Evolutionary conservation across 2,329 filamentous ascomycete genomes (phyloP).

Genomic region (Fusarium penzigii): DNA sequence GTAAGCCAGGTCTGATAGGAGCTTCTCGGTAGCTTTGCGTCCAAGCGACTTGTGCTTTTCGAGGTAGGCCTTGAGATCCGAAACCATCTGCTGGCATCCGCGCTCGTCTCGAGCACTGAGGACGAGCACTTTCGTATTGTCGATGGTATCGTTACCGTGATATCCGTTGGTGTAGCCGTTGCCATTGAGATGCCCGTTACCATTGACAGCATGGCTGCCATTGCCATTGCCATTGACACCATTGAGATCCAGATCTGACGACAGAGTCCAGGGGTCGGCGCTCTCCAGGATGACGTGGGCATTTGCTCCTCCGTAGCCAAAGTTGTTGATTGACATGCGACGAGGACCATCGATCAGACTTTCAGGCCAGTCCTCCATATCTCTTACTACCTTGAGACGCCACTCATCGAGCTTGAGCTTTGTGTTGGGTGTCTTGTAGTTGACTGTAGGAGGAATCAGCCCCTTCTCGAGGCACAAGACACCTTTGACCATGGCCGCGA

Average conservation of each 20-base stretch:
- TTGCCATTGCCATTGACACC: background rate
- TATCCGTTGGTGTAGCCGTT: background rate
- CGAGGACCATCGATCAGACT: background rate
- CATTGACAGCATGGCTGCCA: too few relatives aligned
- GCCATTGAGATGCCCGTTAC: background rate
- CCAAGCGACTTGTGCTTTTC: background rate
- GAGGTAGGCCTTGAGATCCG: background rate
- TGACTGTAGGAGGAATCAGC: conserved; percentile 9
- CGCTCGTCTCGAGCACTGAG: background rate
- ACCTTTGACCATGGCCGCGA: conserved; percentile 11
- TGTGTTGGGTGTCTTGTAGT: conserved; percentile 5
- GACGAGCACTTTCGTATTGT: background rate
- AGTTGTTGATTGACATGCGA: conserved; percentile 4
- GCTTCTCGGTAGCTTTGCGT: background rate
- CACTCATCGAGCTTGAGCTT: conserved; percentile 3
- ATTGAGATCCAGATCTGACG: background rate
- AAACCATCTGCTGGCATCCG: background rate
- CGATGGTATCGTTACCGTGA: background rate
- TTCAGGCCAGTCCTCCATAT: background rate
- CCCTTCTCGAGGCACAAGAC: conserved; percentile 11
- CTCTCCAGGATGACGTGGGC: conserved; percentile 24
- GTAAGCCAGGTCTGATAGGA: background rate
- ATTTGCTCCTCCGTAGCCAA: conserved; percentile 5
- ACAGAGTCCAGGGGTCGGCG: conserved; percentile 3
- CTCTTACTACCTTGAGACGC: background rate